These are phyloP conservation scores for Garcileccinum viscosum DNA, from an alignment of 1,284 basidiomycete genomes.

Conservation along the genomic window DNA sequence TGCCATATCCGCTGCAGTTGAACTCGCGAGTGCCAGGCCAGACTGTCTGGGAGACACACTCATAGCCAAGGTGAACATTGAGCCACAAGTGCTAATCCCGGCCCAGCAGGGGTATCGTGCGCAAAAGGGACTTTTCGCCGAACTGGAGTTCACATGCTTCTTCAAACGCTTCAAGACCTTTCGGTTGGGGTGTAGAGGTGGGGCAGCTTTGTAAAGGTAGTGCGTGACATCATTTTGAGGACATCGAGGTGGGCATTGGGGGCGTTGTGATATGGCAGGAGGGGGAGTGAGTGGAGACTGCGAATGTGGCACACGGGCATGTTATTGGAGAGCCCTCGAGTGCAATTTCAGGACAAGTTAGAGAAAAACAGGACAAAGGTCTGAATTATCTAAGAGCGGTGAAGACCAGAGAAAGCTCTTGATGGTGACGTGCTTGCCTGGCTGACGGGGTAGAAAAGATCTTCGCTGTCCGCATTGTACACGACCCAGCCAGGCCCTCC, in stretches of 20 bases:
- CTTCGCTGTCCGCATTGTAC: conserved; percentile 66
- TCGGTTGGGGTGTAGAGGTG: conserved; percentile 62
- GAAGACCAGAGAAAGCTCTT: conserved; percentile 78
- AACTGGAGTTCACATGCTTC: conserved; percentile 63
- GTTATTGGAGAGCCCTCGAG: conserved; percentile 67
- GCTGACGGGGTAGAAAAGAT: conserved; percentile 75
- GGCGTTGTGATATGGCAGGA: conserved; percentile 61
- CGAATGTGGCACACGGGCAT: conserved; percentile 63
- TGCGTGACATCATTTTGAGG: conserved; percentile 59
- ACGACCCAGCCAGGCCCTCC: conserved; percentile 71
- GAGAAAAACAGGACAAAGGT: conserved; percentile 12
- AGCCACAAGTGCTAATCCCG: conserved; percentile 61
- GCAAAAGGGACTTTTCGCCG: conserved; percentile 40
- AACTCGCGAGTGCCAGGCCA: conserved; percentile 74
- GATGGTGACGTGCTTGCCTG: conserved; percentile 74
- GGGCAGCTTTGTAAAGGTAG: conserved; percentile 69
- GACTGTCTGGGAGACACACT: conserved; percentile 61
- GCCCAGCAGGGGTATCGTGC: conserved; percentile 42
- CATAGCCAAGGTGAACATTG: conserved; percentile 67
- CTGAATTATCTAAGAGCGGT: conserved; percentile 76
- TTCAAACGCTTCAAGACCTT: conserved; percentile 63
- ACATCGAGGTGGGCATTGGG: conserved; percentile 60
- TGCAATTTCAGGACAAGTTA: neutral
- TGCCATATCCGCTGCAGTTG: conserved; percentile 70
- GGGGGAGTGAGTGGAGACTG: conserved; percentile 66